A percentile compares a stretch with the other conserved stretches of the same genome.
phyloP scores from a whole-genome alignment of 2,329 filamentous ascomycete species.

The Parastagonospora nodorum region DNA sequence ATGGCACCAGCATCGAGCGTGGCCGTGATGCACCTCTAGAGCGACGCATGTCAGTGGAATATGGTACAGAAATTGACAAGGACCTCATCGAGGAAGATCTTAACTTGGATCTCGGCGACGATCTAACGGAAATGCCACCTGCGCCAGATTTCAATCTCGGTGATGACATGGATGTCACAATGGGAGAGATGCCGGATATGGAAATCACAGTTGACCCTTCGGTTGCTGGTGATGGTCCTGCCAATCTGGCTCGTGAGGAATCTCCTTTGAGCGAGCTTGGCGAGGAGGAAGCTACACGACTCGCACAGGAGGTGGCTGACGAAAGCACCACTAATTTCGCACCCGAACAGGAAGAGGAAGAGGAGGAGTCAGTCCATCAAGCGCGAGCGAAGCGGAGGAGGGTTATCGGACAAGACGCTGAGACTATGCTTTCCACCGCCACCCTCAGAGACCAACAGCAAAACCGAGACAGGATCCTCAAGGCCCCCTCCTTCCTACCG shows the following conservation, averaged over 20 bases:
- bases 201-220: conserved; percentile 29
- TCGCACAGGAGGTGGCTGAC: conserved; percentile 64
- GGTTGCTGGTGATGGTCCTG: conserved; percentile 55
- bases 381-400: conserved; percentile 79
- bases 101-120: conserved; percentile 48
- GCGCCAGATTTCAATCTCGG: conserved; percentile 31
- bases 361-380: conserved; percentile 62
- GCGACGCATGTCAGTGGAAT: conserved; percentile 39
- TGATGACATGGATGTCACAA: conserved; percentile 49
- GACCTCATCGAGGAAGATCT: conserved; percentile 57
- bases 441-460: conserved; percentile 82
- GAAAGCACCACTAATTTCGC: conserved; percentile 41
- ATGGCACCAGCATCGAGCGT: conserved; percentile 74
- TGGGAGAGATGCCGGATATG: conserved; percentile 57
- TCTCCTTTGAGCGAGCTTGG: conserved; percentile 62
- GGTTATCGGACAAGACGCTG: conserved; percentile 78
- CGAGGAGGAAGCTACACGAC: conserved; percentile 61
- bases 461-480: conserved; percentile 85
- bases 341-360: conserved; percentile 60
- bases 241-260: conserved; percentile 49
- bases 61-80: conserved; percentile 54
- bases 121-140: conserved; percentile 28
- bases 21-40: conserved; percentile 82
- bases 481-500: conserved; percentile 80
- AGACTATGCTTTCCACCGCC: conserved; percentile 74